These are phyloP conservation scores for Thraustochytrium striatum DNA, from an alignment of 352 stramenopile genomes.

Conservation along the genomic window DNA sequence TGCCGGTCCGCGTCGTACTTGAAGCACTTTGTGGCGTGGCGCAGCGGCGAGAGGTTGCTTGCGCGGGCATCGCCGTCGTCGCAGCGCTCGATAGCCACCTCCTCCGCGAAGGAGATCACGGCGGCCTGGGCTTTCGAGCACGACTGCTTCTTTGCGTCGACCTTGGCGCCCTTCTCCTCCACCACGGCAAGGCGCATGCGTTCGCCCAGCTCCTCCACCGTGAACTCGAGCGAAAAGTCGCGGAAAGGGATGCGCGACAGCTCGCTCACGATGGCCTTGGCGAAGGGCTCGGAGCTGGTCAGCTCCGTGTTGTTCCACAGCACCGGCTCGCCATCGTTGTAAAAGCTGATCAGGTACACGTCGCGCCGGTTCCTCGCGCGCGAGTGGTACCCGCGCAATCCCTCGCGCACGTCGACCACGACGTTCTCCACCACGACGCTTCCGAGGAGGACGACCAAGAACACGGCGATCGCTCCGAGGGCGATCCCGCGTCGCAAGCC, in stretches of 20 bases:
- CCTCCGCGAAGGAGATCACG: not conserved
- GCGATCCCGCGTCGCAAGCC: not conserved
- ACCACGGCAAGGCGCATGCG: constrained; percentile 2
- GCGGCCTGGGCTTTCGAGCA: not conserved
- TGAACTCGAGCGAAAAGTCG: constrained; percentile 35
- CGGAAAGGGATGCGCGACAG: not conserved
- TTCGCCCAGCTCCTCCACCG: not conserved
- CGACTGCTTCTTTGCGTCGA: no score
- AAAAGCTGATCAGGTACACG: constrained; percentile 1
- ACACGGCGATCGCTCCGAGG: not conserved
- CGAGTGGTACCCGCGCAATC: not conserved
- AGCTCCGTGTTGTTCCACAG: not conserved
- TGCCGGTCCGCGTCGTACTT: constrained; percentile 9
- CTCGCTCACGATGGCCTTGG: not conserved
- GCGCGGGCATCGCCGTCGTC: not conserved
- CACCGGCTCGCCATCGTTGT: not conserved
- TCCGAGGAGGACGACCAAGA: not conserved
- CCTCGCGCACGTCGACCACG: constrained; percentile 10
- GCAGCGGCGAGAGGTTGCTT: not conserved
- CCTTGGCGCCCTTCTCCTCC: constrained; percentile 10
- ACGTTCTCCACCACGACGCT: not conserved
- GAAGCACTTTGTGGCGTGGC: not conserved
- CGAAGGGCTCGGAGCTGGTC: not conserved
- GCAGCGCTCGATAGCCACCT: not conserved
- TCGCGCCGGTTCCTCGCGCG: not conserved